Evolutionary conservation across 2,329 filamentous ascomycete species (phyloP), one percentile per base, ranked within the genome.

Genomic region (Fusarium tricinctum): DNA sequence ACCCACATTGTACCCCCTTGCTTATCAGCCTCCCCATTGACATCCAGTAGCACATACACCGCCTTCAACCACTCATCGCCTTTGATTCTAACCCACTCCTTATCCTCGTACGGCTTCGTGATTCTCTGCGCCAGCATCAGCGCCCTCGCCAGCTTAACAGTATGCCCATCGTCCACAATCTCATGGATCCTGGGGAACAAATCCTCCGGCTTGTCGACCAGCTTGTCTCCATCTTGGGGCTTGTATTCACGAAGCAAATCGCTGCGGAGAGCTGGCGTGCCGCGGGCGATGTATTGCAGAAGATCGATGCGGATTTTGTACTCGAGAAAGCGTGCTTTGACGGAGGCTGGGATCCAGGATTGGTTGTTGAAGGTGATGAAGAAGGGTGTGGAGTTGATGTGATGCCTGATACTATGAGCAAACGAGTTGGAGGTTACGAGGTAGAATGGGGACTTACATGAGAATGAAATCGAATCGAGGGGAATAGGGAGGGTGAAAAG

Each of bases 381-480:
- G 69, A 97, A 88, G n/a, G 90, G 90, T 13, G 83, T 75, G 0
- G 82, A 82, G 74, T 91, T 97, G 69, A 95, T 81, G 73, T 89
- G 88, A 78, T 97, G 94, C 73, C 94, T 94, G 75, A 2, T 6
- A 4, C 22, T 17, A 53, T 72, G 39, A 72, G 61, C 17, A 54
- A 8, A 3, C 7, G 26, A 12, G 9, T 7, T 10, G 4, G 4
- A 22, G 13, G 20, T n/a, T n/a, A 22, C 3, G 28, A 8, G 20
- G 20, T 20, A 22, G 5, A 33, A 13, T 17, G 7, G 15, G 19
- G 9, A 64, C 84, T 78, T 70, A 84, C 86, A 87, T 86, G 56
- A 88, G 69, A 81, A 90, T 96, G 77, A 97, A 97, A 76, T 97
- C 94, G 76, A 93, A 89, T 76, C 91, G 94, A 49, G 90, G 82